Evolutionary conservation across 805 yeast genomes (phyloP).

Genomic region (Suhomyces faveliae): DNA sequence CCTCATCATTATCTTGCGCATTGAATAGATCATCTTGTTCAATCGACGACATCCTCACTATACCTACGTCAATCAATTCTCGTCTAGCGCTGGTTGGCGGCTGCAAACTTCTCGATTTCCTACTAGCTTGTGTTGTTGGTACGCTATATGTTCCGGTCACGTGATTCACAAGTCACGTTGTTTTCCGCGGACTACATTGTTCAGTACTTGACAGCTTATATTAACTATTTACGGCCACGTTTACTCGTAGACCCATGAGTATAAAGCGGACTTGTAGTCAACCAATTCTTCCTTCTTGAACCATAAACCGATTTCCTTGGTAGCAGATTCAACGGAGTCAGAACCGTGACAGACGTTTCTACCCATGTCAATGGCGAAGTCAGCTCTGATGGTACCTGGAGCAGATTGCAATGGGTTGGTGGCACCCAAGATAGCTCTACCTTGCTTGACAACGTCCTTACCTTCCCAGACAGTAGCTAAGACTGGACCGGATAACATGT

Average conservation of each 20-base stretch:
- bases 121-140: neutral
- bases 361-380: slow-evolving; percentile 97
- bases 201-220: neutral
- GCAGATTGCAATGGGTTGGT: slow-evolving; percentile 97
- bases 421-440: slow-evolving; percentile 97
- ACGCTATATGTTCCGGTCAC: neutral
- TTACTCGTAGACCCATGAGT: slow-evolving; percentile 94
- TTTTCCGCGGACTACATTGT: too few relatives aligned
- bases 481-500: slow-evolving; percentile 98
- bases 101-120: neutral
- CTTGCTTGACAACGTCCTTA: slow-evolving; percentile 98
- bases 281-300: slow-evolving; percentile 96
- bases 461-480: slow-evolving; percentile 99
- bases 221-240: slow-evolving; percentile 4
- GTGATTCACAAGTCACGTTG: too few relatives aligned
- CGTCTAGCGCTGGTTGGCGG: neutral
- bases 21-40: slow-evolving; percentile 24
- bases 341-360: slow-evolving; percentile 99
- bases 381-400: slow-evolving; percentile 99
- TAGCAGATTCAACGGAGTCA: slow-evolving; percentile 97
- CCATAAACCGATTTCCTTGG: slow-evolving; percentile 96
- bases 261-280: slow-evolving; percentile 82
- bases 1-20: slow-evolving; percentile 18
- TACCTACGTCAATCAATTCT: neutral
- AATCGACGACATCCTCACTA: slow-evolving; percentile 7